Conservation (phyloP, 306 rosid species). For the Acmispon strigosus region DNA sequence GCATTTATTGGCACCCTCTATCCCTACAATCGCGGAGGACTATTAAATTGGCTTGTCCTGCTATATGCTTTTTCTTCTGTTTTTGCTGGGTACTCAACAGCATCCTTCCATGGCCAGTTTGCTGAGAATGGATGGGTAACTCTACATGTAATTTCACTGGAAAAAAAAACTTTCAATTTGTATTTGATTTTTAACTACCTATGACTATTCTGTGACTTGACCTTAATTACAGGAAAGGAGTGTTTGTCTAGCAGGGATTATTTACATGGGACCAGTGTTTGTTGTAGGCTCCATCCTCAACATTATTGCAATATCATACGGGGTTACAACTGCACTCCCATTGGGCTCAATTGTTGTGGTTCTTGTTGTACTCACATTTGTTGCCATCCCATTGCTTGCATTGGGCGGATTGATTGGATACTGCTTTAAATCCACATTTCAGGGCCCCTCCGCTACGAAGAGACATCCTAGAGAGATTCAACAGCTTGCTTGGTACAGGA, state of each 20-base stretch:
- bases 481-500: conserved; percentile 68
- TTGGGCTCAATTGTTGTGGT: conserved; percentile 64
- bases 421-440: conserved; percentile 53
- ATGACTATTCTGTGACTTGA: conserved; percentile 8
- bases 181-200: not conserved
- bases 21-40: conserved; percentile 81
- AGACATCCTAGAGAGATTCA: conserved; percentile 61
- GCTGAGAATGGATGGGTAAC: conserved; percentile 73
- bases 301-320: conserved; percentile 52
- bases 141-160: not conserved
- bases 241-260: conserved; percentile 57
- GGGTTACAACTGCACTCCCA: conserved; percentile 66
- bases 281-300: conserved; percentile 54
- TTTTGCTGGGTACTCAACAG: conserved; percentile 65
- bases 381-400: conserved; percentile 66
- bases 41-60: conserved; percentile 48
- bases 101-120: conserved; percentile 70
- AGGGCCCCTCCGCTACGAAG: conserved; percentile 49
- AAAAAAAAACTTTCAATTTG: not conserved
- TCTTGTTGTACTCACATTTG: conserved; percentile 42
- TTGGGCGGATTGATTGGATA: conserved; percentile 80
- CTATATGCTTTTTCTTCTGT: conserved; percentile 53
- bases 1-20: conserved; percentile 61
- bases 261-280: conserved; percentile 68
- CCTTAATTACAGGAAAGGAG: conserved; percentile 56